phyloP scores from a whole-genome alignment of 2,329 filamentous ascomycete genomes.

The Xylaria sp. region DNA sequence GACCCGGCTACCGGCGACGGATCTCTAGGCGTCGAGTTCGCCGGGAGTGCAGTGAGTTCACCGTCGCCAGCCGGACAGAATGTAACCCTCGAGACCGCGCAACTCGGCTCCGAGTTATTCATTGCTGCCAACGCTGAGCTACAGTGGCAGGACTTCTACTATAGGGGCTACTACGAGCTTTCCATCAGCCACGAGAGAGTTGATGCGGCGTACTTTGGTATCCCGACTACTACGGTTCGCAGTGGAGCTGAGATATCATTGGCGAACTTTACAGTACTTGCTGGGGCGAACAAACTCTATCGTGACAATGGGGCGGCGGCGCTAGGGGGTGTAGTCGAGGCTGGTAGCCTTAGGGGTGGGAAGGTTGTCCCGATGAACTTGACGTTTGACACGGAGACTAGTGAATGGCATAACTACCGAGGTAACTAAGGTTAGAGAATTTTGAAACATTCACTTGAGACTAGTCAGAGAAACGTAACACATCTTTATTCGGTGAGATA shows the following conservation, averaged over 20 bases:
- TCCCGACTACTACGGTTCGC: conserved; percentile 60
- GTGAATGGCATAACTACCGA: conserved; percentile 41
- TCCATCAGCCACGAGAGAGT: conserved; percentile 63
- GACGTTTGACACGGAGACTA: conserved; percentile 65
- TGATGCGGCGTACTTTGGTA: conserved; percentile 64
- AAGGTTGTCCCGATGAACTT: conserved; percentile 55
- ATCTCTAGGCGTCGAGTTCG: conserved; percentile 63
- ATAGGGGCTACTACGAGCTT: conserved; percentile 73
- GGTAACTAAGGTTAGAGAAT: background rate
- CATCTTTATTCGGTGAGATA: too few species aligned
- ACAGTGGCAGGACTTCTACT: conserved; percentile 73
- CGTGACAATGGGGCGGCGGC: conserved; percentile 42
- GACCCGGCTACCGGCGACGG: conserved; percentile 57
- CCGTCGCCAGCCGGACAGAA: conserved; percentile 68
- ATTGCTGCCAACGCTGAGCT: conserved; percentile 64
- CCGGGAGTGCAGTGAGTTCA: conserved; percentile 67
- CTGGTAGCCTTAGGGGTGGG: conserved; percentile 60
- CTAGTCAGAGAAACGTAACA: too few species aligned
- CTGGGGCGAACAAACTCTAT: conserved; percentile 63
- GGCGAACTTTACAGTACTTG: conserved; percentile 71
- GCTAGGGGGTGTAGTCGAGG: conserved; percentile 50
- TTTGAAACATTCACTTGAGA: fast-evolving
- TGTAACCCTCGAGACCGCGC: conserved; percentile 61
- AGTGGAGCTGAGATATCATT: conserved; percentile 68
- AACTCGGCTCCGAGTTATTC: conserved; percentile 57